These are phyloP conservation scores for Isoetes taiwanensis DNA, from an alignment of 75 land plant genomes.

Conservation along the genomic window DNA sequence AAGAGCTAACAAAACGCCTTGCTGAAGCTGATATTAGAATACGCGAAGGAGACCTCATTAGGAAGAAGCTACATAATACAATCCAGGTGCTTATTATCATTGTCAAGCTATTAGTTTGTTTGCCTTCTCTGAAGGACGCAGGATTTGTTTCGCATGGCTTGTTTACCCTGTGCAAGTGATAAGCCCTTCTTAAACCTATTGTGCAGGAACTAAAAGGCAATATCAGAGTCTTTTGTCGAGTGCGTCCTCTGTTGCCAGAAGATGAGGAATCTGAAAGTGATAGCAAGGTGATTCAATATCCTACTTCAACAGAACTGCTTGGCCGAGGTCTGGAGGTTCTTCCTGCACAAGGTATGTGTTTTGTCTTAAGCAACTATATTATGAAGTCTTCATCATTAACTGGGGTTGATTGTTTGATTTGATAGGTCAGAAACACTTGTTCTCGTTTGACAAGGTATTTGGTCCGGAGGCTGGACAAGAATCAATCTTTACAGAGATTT, in stretches of 20 bases:
- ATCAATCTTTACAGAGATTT: conserved; percentile 79
- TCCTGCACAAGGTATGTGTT: conserved; percentile 38
- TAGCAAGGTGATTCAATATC: conserved; percentile 36
- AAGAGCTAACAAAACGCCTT: conserved; percentile 38
- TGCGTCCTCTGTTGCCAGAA: conserved; percentile 64
- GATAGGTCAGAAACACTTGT: conserved; percentile 56
- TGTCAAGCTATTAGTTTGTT: no score
- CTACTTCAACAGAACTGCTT: conserved; percentile 46
- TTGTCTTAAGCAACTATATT: no score
- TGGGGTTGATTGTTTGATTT: not conserved
- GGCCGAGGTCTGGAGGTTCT: conserved; percentile 66
- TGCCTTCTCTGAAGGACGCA: no score
- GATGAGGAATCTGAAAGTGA: conserved; percentile 51
- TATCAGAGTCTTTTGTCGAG: conserved; percentile 87
- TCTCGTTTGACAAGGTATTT: conserved; percentile 78
- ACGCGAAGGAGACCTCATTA: conserved; percentile 54
- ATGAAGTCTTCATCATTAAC: no score
- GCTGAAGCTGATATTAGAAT: conserved; percentile 47
- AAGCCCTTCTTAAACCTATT: no score
- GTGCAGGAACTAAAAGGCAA: conserved; percentile 84
- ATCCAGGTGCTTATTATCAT: conserved; percentile 71
- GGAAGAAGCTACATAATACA: conserved; percentile 78
- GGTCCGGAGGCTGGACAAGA: conserved; percentile 60
- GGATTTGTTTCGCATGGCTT: no score
- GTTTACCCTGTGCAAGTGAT: no score